These are phyloP conservation scores for Tripterygium wilfordii DNA, from an alignment of 177 flowering plant genomes.

Conservation along the genomic window DNA sequence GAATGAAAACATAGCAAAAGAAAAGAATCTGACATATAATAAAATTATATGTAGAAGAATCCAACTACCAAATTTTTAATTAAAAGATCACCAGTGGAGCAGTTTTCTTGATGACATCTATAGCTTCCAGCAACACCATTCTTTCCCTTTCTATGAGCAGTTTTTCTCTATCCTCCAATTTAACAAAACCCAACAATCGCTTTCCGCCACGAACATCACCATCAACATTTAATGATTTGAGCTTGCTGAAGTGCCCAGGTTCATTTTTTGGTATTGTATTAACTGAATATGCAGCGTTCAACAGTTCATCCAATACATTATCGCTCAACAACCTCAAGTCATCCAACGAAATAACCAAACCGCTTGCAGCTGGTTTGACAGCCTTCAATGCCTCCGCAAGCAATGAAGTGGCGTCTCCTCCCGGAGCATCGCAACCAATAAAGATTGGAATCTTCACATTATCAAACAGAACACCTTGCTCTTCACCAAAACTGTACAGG, in stretches of 20 bases:
- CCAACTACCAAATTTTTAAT: constrained; percentile 55
- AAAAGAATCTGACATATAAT: too few relatives aligned
- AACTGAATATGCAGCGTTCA: constrained; percentile 16
- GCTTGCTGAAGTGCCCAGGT: constrained; percentile 13
- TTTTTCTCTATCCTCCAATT: constrained; percentile 60
- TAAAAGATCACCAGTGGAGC: constrained; percentile 93
- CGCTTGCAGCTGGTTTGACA: constrained; percentile 68
- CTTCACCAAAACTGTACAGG: constrained; percentile 28
- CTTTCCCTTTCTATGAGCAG: constrained; percentile 65
- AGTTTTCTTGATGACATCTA: constrained; percentile 65
- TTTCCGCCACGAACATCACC: constrained; percentile 20
- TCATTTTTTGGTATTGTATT: constrained; percentile 17
- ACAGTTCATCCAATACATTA: constrained; percentile 37
- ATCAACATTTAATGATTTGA: constrained; percentile 11
- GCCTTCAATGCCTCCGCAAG: constrained; percentile 23
- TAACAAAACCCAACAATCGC: constrained; percentile 39
- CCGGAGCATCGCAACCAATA: constrained; percentile 17
- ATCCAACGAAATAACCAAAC: constrained; percentile 57
- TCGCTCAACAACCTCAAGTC: constrained; percentile 39
- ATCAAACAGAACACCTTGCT: constrained; percentile 18
- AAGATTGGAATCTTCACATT: constrained; percentile 80
- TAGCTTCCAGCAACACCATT: constrained; percentile 54
- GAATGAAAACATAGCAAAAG: constrained; percentile 8
- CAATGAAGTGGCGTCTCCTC: constrained; percentile 12
- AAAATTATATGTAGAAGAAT: constrained; percentile 13